These are phyloP conservation scores for Thelonectria olida DNA, from an alignment of 2,329 filamentous ascomycete species.

Conservation along the genomic window DNA sequence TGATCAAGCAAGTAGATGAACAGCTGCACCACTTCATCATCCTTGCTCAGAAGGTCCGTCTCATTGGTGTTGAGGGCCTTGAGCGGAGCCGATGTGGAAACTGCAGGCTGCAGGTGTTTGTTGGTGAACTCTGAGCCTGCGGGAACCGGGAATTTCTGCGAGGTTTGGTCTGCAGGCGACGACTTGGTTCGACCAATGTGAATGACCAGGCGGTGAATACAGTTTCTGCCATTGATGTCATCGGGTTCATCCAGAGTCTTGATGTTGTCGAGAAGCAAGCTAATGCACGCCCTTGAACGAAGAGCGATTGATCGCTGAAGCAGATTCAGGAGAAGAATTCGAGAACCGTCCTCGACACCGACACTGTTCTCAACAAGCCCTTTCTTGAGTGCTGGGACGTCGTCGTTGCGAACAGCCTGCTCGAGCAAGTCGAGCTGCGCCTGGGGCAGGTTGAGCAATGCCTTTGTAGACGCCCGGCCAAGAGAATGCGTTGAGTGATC, in stretches of 20 bases:
- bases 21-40: constrained; percentile 81
- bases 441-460: constrained; percentile 76
- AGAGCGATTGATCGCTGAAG: constrained; percentile 80
- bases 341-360: constrained; percentile 51
- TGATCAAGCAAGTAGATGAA: constrained; percentile 70
- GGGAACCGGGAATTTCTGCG: constrained; percentile 61
- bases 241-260: constrained; percentile 83
- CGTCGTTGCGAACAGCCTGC: constrained; percentile 74
- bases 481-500: constrained; percentile 79
- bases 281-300: constrained; percentile 74
- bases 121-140: constrained; percentile 65
- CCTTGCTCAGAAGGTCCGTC: constrained; percentile 69
- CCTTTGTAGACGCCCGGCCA: constrained; percentile 78
- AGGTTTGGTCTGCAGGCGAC: constrained; percentile 57
- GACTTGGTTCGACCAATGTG: constrained; percentile 83
- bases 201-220: constrained; percentile 91
- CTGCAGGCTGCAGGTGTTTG: constrained; percentile 82
- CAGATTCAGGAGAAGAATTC: constrained; percentile 79
- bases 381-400: constrained; percentile 64
- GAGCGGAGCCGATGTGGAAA: constrained; percentile 70
- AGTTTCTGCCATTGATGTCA: constrained; percentile 94
- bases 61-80: constrained; percentile 73
- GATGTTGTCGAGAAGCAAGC: constrained; percentile 74
- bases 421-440: constrained; percentile 77
- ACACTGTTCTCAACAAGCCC: constrained; percentile 68